These are phyloP conservation scores for Striga asiatica DNA, from an alignment of 257 asterid genomes.

Conservation along the genomic window DNA sequence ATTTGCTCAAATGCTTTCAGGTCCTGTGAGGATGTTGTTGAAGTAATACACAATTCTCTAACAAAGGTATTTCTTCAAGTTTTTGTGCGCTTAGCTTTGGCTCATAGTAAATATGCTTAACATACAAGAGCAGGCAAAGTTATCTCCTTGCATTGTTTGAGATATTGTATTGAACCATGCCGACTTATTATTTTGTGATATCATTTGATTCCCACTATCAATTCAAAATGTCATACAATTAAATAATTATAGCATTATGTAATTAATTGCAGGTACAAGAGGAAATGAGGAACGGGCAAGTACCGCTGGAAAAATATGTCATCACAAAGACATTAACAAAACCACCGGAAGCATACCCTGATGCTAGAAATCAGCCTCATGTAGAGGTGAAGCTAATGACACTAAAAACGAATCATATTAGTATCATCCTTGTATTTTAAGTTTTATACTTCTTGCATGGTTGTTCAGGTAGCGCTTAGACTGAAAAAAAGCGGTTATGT, in stretches of 20 bases:
- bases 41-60: constrained; percentile 76
- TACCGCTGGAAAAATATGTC: constrained; percentile 75
- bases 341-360: constrained; percentile 96
- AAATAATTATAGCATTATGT: constrained; percentile 10
- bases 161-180: constrained; percentile 7
- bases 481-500: constrained; percentile 75
- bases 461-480: constrained; percentile 81
- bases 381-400: constrained; percentile 61
- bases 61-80: constrained; percentile 48
- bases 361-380: constrained; percentile 92
- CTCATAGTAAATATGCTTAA: background rate
- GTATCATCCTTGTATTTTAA: constrained; percentile 12
- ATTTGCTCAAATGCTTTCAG: constrained; percentile 37
- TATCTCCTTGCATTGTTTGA: background rate
- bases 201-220: background rate
- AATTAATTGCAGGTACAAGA: constrained; percentile 62
- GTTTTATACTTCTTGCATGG: constrained; percentile 6
- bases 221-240: background rate
- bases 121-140: background rate
- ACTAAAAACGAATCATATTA: constrained; percentile 5
- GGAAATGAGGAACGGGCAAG: constrained; percentile 84
- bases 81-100: background rate
- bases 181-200: constrained; percentile 1
- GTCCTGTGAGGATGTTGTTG: constrained; percentile 89
- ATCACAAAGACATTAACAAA: constrained; percentile 84